Base-by-base conservation (phyloP, 2,329 filamentous ascomycete species). In the Ceratocystis lukuohia region DNA sequence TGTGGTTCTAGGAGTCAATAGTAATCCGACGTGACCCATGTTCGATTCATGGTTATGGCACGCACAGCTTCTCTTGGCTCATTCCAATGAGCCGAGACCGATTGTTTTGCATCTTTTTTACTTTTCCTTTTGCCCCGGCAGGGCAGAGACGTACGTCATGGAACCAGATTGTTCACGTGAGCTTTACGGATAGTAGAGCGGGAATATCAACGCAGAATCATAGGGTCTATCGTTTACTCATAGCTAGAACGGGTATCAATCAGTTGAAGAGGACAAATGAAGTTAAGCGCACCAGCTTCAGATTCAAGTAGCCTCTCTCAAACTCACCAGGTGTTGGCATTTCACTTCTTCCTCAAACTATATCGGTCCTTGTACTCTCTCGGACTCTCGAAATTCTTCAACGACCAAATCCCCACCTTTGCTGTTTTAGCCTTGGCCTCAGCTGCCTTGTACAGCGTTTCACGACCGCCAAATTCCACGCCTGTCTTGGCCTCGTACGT, bases 401-500 rank as follows among this genome's bases (percentile, higher is more conserved):
- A 80, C 61, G 82, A 80, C 94, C 94, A 97, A 78, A 97, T 84
- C 0, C 89, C 89, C 70, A 78, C 79, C 69, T 82, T 83, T 72
- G 80, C 82, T 69, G 73, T 77, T 77, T 85, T 89, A 2, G 89
- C 89, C 74, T 78, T 79, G 61, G 79, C 80, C 76, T 92, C 86
- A 5, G 85, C 85, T 68, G 78, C 80, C 69, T 84, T 81, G 73
- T 93, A 93, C 68, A 80, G 75, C 61, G 79, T 77, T 71, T 86
- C 83, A 66, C 82, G 78, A 0, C 86, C 84, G 28, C 94, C 94
- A 79, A 94, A 99, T 74, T 97, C 94, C 22, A 84, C 88, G 2
- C 93, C 94, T 4, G 80, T 83, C 76, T 96, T 97, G 33, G 91
- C 93, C 77, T 97, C 94, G 74, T 97, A 99, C 2, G 94, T 88